Evolutionary conservation across 75 land plant species (phyloP), one percentile per base, ranked within the genome.

Genomic region (Sequoia sempervirens): DNA sequence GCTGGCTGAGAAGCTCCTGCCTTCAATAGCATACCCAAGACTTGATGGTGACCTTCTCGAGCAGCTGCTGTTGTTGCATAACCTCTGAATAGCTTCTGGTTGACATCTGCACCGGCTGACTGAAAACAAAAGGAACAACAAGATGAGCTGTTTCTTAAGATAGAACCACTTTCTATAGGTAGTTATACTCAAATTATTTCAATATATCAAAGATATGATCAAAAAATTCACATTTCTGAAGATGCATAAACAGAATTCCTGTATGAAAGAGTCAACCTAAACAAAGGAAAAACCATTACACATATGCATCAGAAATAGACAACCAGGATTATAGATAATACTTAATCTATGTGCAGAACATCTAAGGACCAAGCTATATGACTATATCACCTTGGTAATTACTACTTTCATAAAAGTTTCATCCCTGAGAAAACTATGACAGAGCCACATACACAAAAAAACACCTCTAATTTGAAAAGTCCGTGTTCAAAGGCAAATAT

Each of bases 51-150:
- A 3, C 92, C 96, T 66, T 94, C 95, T 76, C 97, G 90, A 37
- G 89, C 96, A 15, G 97, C 96, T 28, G 96, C 96, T n/a, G 97
- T 94, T 13, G 90, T 89, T 75, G 97, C 94, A 85, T 85, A 90
- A 38, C 97, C 97, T 78, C 93, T 74, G 82, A 92, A 95, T 72
- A 94, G 75, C 78, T 89, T 94, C 87, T 95, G 92, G 70, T 95
- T 95, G 78, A 92, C 93, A 89, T 95, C 89, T 5, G 97, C 97
- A 10, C 97, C 97, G 15, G 84, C 85, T 50, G 54, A 79, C 93
- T 93, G 82, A 50, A 78, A 38, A 83, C 20, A 78, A 12, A 83
- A 43, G 20, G 47, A n/a, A 45, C 50, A 78, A 45, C 4, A 78
- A 50, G 1, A 50, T 50, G 13, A 50, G 53, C 15, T 50, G 28